A percentile compares a stretch with the other conserved stretches of the same genome.
These are phyloP conservation scores for Aegilops longissima DNA, from an alignment of 176 grass and related monocot species.

Conservation along the genomic window DNA sequence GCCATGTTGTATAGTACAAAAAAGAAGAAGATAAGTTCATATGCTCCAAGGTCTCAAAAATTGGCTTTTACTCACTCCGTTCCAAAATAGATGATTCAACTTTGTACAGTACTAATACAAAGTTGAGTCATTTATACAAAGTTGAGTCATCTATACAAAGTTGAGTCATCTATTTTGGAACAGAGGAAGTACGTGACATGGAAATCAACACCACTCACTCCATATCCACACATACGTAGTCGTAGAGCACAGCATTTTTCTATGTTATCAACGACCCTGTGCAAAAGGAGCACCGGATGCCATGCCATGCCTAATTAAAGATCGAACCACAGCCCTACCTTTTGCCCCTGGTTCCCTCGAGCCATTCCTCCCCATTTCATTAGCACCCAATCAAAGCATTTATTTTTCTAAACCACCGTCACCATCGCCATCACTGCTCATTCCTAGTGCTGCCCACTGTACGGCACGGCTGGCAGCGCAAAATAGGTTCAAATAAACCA, in stretches of 20 bases:
- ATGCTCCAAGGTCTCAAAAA: not conserved
- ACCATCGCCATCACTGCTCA: not conserved
- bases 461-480: not conserved
- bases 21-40: not conserved
- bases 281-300: not conserved
- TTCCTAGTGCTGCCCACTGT: not conserved
- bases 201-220: not conserved
- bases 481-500: conserved; percentile 14
- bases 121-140: too few relatives aligned
- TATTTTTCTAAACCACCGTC: not conserved
- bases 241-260: not conserved
- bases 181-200: too few relatives aligned
- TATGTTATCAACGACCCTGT: not conserved
- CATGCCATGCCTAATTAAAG: not conserved
- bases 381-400: not conserved
- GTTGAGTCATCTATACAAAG: too few relatives aligned
- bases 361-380: not conserved
- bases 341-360: not conserved
- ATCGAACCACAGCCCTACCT: not conserved
- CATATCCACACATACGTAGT: not conserved
- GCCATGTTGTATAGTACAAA: not conserved
- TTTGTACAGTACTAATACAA: too few relatives aligned
- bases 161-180: too few relatives aligned
- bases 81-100: too few relatives aligned
- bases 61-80: too few relatives aligned